Evolutionary conservation across 805 yeast genomes (phyloP), one percentile per base, ranked within the genome.

Genomic region (Starmerella stellata): DNA sequence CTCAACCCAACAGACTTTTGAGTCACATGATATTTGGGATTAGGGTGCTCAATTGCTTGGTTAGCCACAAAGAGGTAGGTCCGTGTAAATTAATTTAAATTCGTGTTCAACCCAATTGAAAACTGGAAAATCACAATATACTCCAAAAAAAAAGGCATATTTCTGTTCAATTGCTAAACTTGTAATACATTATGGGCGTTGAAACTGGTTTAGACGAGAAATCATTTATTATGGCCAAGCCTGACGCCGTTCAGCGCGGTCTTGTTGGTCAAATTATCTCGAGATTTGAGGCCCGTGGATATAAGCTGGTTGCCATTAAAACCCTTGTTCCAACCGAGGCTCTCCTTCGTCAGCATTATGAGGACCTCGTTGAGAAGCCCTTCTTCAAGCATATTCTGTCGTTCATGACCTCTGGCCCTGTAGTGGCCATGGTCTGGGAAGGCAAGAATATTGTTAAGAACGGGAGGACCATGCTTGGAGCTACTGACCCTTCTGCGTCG

Each of bases 241-340:
- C 99, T 68, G 99, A 90, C 68, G 99, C 96, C 69, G 96, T 90
- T 73, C 96, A 90, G 74, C 82, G 99, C 70, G 96, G 96, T 49
- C 72, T 90, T 62, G 71, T 87, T 68, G 66, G 92, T 62, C 71
- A 78, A 54, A 85, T 90, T 70, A 62, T 90, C 53, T 70, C 76
- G 55, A 82, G 96, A 68, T 90, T 92, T 66, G 95, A 85, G 72
- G 69, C 75, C 72, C 81, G 93, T 68, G 99, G 98, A 56, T 90
- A 65, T 83, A 90, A 87, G 70, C 75, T 90, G 57, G 96, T 87
- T 51, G 98, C 79, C 56, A 77, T 90, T 62, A 90, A 90, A 75
- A 70, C 90, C 62, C 70, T 78, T 59, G 68, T 73, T 51, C 94
- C 99, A 59, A 65, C 82, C 56, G 93, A 83, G 71, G 64, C 69